phyloP scores from a whole-genome alignment of 2,329 filamentous ascomycete species.

The Penicillium polonicum region DNA sequence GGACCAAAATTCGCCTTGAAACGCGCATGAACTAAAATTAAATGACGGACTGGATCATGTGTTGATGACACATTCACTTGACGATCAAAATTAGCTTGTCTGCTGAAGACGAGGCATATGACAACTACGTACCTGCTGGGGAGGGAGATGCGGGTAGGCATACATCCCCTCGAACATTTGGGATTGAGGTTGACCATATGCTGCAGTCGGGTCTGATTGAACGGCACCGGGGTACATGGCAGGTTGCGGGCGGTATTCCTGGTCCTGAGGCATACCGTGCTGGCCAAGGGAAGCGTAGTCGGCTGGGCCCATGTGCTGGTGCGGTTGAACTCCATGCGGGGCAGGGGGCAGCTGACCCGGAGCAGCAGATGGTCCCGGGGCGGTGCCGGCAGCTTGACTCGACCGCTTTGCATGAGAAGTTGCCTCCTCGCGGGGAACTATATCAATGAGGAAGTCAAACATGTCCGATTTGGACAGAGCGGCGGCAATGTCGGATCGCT shows the following conservation, averaged over 20 bases:
- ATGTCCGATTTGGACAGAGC: constrained; percentile 97
- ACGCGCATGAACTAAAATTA: constrained; percentile 12
- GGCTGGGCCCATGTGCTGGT: constrained; percentile 56
- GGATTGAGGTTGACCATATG: constrained; percentile 72
- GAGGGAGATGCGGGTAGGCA: constrained; percentile 72
- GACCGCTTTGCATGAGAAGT: constrained; percentile 78
- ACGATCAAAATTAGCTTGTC: constrained; percentile 1
- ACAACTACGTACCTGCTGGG: constrained; percentile 67
- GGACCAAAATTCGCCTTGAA: constrained; percentile 18
- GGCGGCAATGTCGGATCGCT: constrained; percentile 93
- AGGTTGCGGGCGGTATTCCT: constrained; percentile 76
- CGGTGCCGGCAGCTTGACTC: constrained; percentile 48
- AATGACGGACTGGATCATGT: constrained; percentile 7
- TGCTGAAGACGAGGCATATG: neutral
- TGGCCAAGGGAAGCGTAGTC: constrained; percentile 60
- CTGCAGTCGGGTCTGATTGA: constrained; percentile 67
- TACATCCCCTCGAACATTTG: constrained; percentile 90
- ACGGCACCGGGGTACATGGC: constrained; percentile 81
- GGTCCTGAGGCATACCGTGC: constrained; percentile 65
- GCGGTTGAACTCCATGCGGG: constrained; percentile 53
- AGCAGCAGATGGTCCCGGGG: constrained; percentile 48
- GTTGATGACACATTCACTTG: constrained; percentile 9
- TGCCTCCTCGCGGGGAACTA: constrained; percentile 93
- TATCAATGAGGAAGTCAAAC: constrained; percentile 99
- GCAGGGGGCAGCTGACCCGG: constrained; percentile 42